Conservation (phyloP, 2,329 filamentous ascomycete genomes). For the Microsporum audouinii region DNA sequence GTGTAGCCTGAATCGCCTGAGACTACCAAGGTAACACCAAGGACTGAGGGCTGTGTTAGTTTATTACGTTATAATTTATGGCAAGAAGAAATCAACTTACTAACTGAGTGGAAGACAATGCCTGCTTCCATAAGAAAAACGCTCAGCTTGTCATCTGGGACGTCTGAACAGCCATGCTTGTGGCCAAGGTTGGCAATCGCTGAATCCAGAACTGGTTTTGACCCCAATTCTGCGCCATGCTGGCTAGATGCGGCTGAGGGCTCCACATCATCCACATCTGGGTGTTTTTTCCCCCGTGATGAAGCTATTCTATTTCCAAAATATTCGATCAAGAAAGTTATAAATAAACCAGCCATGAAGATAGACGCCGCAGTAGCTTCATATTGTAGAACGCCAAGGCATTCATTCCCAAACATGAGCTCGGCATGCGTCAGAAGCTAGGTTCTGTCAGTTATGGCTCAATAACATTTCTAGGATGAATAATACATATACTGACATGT, state of each 20-base stretch:
- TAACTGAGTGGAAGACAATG: slow-evolving; percentile 62
- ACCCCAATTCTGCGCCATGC: slow-evolving; percentile 13
- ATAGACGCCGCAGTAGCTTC: slow-evolving; percentile 60
- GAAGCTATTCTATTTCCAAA: slow-evolving; percentile 48
- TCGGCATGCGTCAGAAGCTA: slow-evolving; percentile 61
- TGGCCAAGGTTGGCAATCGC: slow-evolving; percentile 21
- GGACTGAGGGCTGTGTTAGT: slow-evolving; percentile 45
- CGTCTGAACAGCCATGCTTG: slow-evolving; percentile 18
- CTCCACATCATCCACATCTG: slow-evolving; percentile 19
- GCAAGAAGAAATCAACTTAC: slow-evolving; percentile 39
- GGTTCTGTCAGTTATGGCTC: neutral
- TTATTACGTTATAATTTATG: slow-evolving; percentile 27
- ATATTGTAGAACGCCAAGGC: slow-evolving; percentile 54
- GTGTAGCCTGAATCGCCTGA: slow-evolving; percentile 38
- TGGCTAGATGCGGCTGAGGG: slow-evolving; percentile 15
- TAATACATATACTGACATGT: slow-evolving; percentile 39
- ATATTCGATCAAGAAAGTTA: slow-evolving; percentile 63
- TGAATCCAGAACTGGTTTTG: slow-evolving; percentile 5
- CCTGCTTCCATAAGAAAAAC: slow-evolving; percentile 62
- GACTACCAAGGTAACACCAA: slow-evolving; percentile 53
- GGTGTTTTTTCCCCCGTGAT: slow-evolving; percentile 19
- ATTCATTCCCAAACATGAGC: slow-evolving; percentile 61
- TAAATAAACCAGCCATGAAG: slow-evolving; percentile 60
- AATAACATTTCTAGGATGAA: neutral
- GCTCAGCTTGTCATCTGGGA: slow-evolving; percentile 39